phyloP scores from a whole-genome alignment of 352 stramenopile genomes.

The Globisporangium paroecandrum region DNA sequence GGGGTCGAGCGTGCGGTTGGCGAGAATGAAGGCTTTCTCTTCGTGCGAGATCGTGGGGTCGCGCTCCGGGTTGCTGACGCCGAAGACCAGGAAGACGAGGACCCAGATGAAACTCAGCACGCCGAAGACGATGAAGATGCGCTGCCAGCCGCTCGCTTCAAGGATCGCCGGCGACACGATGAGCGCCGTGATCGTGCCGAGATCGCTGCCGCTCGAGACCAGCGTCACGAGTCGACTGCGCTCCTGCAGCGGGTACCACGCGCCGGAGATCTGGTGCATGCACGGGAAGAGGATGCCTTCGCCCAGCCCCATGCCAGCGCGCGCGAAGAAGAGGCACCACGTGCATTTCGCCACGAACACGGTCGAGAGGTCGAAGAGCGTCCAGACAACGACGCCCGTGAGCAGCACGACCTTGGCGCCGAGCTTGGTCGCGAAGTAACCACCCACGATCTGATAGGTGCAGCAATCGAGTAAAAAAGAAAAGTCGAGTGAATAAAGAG shows the following conservation, averaged over 20 bases:
- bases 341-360: slow-evolving; percentile 58
- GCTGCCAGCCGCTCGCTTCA: slow-evolving; percentile 54
- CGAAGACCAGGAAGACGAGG: slow-evolving; percentile 49
- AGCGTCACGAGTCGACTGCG: slow-evolving; percentile 76
- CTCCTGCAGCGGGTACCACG: slow-evolving; percentile 82
- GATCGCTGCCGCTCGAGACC: slow-evolving; percentile 73
- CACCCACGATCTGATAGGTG: slow-evolving; percentile 58
- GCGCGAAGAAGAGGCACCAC: slow-evolving; percentile 68
- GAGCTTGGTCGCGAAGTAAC: slow-evolving; percentile 65
- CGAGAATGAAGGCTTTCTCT: slow-evolving; percentile 63
- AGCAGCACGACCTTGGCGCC: slow-evolving; percentile 76
- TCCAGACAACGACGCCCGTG: slow-evolving; percentile 78
- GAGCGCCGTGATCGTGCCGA: slow-evolving; percentile 79
- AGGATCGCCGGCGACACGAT: slow-evolving; percentile 74
- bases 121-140: slow-evolving; percentile 78
- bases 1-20: slow-evolving; percentile 51
- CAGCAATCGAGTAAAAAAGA: background rate
- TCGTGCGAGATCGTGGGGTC: slow-evolving; percentile 57
- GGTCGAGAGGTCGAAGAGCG: slow-evolving; percentile 79
- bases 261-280: slow-evolving; percentile 83
- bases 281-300: slow-evolving; percentile 87
- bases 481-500: no score
- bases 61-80: slow-evolving; percentile 60
- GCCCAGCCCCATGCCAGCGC: slow-evolving; percentile 78
- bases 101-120: slow-evolving; percentile 78